Evolutionary conservation across 2,329 filamentous ascomycete genomes (phyloP).

Genomic region (Ophiocordyceps unilateralis): DNA sequence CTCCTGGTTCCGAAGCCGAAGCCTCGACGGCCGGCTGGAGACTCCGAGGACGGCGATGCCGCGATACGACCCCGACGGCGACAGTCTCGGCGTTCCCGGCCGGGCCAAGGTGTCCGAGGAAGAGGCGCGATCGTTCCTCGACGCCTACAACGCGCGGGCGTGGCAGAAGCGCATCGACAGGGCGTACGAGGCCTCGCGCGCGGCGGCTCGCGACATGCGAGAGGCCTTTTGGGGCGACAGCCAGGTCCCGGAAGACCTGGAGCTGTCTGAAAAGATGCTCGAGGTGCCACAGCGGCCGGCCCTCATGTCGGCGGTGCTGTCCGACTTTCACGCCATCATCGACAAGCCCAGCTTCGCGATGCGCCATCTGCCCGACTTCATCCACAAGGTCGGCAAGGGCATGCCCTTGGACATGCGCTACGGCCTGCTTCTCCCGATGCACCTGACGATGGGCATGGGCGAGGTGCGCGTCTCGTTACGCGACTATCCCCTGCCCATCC

Average conservation of each 20-base stretch:
- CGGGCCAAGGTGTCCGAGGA: conserved; percentile 55
- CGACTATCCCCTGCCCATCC: conserved; percentile 81
- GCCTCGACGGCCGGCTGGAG: conserved; percentile 26
- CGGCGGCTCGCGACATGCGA: conserved; percentile 63
- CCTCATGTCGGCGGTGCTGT: conserved; percentile 63
- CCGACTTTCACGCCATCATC: conserved; percentile 67
- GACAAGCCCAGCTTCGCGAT: conserved; percentile 90
- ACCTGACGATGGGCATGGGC: conserved; percentile 74
- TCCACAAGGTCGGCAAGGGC: conserved; percentile 86
- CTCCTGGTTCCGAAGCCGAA: conserved; percentile 32
- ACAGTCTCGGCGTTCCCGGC: conserved; percentile 46
- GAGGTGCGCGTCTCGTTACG: conserved; percentile 74
- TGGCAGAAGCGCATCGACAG: conserved; percentile 87
- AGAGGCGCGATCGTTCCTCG: conserved; percentile 58
- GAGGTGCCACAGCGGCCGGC: conserved; percentile 73
- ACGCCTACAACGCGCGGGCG: conserved; percentile 68
- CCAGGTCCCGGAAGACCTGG: conserved; percentile 62
- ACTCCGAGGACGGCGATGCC: conserved; percentile 21
- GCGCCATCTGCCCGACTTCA: conserved; percentile 62
- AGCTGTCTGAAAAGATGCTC: conserved; percentile 71
- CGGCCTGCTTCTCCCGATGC: conserved; percentile 76
- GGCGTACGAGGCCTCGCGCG: conserved; percentile 49
- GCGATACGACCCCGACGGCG: conserved; percentile 67
- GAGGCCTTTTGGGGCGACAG: conserved; percentile 69
- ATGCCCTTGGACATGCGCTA: conserved; percentile 89